Base-by-base conservation (phyloP, 495 filamentous ascomycete genomes). In the Sphaerosporella brunnea region DNA sequence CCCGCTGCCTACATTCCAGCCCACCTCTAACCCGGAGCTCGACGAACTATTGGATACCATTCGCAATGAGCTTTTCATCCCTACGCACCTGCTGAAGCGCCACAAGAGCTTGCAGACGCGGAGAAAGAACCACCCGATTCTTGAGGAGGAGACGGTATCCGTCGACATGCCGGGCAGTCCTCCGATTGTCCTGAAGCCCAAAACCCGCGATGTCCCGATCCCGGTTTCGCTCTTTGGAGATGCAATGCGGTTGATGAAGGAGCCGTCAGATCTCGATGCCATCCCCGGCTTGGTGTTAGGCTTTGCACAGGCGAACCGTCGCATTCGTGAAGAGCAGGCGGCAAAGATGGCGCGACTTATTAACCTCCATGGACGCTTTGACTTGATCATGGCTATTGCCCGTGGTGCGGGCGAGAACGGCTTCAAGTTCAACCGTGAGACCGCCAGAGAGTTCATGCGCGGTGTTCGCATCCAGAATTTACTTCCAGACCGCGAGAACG, bases 11-110 rank as follows among this genome's bases (percentile, higher is more conserved):
- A 59, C 48, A 11, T 76, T 78, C 55, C 45, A 55, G 2, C 54
- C 66, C n/a, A 70, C 68, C n/a, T 67, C 67, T 24, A 68, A 68
- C 45, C 48, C 64, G 26, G 65, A 76, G 53, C 63, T 79, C 47
- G 65, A 77, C 51, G 49, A 62, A 32, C 59, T 66, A 23, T 54
- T 69, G 20, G 7, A 37, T 2, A 45, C 54, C n/a, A 71, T 80
- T 62, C 75, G 77, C 49, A 54, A 70, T 48, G 68, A 77, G 38
- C 64, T 80, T 57, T 75, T 87, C 62, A 68, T 84, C 11, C 78
- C 79, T 0, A 53, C 64, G 5, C 73, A 74, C 53, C 72, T 87
- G 2, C 54, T 65, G n/a, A 41, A 49, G 10, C 64, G 64, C 1
- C 77, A 82, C 53, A 67, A 66, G 52, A 68, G 67, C 40, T 68